Base-by-base conservation (phyloP, 2,329 filamentous ascomycete species). In the Lecanosticta acicola region DNA sequence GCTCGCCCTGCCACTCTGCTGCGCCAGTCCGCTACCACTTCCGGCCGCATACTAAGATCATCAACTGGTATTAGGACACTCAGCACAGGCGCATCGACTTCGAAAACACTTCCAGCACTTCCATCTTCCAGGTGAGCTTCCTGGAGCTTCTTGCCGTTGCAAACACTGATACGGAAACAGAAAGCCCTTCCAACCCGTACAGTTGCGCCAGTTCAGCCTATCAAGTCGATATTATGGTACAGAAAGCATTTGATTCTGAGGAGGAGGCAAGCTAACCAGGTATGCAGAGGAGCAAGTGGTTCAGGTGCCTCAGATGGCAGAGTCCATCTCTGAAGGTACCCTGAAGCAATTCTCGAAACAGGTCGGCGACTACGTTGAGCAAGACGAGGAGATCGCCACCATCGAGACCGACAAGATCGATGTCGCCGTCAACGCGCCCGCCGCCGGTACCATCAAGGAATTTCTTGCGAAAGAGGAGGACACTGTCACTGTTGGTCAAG, bases 381-480 rank as follows among this genome's bases (percentile, higher is more conserved):
- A 84, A 62, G 93, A 98, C 65, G 93, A 97, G 72, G 93, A 98
- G 69, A 91, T 98, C 68, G 93, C 93, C 24, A 96, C 91, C 40
- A 98, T 98, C 64, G 93, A 98, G 72, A 98, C 93, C 11, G 93
- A 98, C 78, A 98, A 98, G 89, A 97, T 97, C 65, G 93, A 98
- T 68, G 88, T 98, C 37, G 84, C 91, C 19, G 90, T 98, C 64
- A 97, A 96, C 69, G 90, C 93, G 13, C 87, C 93, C 5, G 84
- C 91, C 60, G 81, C 91, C 33, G 93, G 93, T 57, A 86, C 82
- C 21, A 87, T 98, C 71, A 94, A 88, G 69, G 89, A 97, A 69
- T 81, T 95, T 47, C 76, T 97, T 24, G 93, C 84, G 54, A 87
- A 81, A 53, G 93, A 97, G 69, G 93, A 97, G 65, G 93, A 96